phyloP scores from a whole-genome alignment of 768 basidiomycete genomes.

The Lactifluus piperatus region DNA sequence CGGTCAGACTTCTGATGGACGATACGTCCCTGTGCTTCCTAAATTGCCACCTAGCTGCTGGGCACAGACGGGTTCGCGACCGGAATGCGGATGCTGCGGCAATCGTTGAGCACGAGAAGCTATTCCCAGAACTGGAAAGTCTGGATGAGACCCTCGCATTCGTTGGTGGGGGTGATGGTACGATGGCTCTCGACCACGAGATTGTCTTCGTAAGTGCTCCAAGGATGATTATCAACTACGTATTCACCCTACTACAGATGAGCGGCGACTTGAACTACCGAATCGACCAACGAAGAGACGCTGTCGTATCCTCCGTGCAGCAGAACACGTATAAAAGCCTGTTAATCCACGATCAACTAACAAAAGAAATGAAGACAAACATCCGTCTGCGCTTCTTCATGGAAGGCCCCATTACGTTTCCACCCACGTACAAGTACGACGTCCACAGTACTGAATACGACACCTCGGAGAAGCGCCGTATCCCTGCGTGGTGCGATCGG shows the following conservation, averaged over 20 bases:
- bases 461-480: slow-evolving; percentile 76
- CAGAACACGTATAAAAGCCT: slow-evolving; percentile 57
- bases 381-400: slow-evolving; percentile 77
- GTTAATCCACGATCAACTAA: slow-evolving; percentile 74
- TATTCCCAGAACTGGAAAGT: slow-evolving; percentile 44
- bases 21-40: slow-evolving; percentile 92
- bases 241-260: slow-evolving; percentile 36
- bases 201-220: slow-evolving; percentile 66
- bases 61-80: slow-evolving; percentile 72
- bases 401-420: slow-evolving; percentile 77
- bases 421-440: slow-evolving; percentile 95
- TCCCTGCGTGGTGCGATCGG: slow-evolving; percentile 96
- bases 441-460: slow-evolving; percentile 72
- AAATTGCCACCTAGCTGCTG: slow-evolving; percentile 97
- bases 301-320: slow-evolving; percentile 63
- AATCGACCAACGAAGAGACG: slow-evolving; percentile 85
- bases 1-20: slow-evolving; percentile 82
- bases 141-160: slow-evolving; percentile 56
- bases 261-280: slow-evolving; percentile 97
- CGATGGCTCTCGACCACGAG: slow-evolving; percentile 92
- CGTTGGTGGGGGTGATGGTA: slow-evolving; percentile 86
- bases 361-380: slow-evolving; percentile 82
- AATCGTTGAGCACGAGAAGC: slow-evolving; percentile 72
- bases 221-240: background rate
- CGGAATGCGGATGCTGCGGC: slow-evolving; percentile 84